Evolutionary conservation across 2,329 filamentous ascomycete genomes (phyloP).

Genomic region (Keithomyces neogunnii): DNA sequence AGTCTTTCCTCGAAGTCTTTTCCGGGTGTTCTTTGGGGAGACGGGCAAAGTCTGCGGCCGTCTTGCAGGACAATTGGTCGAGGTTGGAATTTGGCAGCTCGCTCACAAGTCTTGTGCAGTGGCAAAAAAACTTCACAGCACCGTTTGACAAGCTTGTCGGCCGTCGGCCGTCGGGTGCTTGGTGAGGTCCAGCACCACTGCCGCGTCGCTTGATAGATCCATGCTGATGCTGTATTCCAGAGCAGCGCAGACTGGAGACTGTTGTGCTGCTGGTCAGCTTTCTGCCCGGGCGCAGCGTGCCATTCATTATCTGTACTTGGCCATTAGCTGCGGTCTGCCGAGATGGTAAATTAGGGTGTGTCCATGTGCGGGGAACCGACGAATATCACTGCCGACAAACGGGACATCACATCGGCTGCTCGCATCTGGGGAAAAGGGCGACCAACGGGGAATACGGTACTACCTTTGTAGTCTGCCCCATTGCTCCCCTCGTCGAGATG

Average conservation of each 20-base stretch:
- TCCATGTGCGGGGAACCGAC: background rate
- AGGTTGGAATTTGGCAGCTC: no score
- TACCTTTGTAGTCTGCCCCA: no score
- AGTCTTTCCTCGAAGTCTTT: conserved; percentile 33
- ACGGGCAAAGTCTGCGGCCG: background rate
- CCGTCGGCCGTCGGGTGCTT: conserved; percentile 20
- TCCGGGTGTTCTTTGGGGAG: conserved; percentile 33
- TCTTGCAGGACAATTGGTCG: no score
- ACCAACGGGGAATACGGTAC: background rate
- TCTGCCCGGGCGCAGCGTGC: background rate
- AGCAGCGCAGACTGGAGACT: background rate
- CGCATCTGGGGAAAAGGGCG: background rate
- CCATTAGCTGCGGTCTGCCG: background rate
- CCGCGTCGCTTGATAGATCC: background rate
- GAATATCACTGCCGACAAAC: background rate
- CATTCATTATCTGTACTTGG: background rate
- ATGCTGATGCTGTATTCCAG: background rate
- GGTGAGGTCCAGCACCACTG: conserved; percentile 5
- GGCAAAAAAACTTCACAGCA: conserved; percentile 20
- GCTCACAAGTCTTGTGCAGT: conserved; percentile 23
- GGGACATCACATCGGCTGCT: background rate
- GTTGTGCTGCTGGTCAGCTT: background rate
- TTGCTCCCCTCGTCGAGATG: no score
- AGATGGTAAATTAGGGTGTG: background rate
- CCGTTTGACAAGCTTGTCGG: conserved; percentile 17